Percentiles rank a stretch among this genome's conserved stretches.
phyloP scores from a whole-genome alignment of 805 yeast species.

The Cyberlindnera mrakii region DNA sequence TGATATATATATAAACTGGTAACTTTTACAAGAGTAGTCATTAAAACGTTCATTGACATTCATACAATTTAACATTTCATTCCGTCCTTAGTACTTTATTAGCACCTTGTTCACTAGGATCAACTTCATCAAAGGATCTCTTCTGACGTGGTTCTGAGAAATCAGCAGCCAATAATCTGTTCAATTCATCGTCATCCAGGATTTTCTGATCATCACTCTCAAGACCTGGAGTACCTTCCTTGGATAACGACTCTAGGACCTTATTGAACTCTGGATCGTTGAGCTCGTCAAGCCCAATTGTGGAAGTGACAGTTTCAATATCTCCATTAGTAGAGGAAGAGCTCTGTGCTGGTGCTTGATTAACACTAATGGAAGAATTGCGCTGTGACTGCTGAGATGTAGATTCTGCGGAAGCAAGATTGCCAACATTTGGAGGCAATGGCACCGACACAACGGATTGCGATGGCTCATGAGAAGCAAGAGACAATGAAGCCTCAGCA shows the following conservation, averaged over 20 bases:
- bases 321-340: too few relatives aligned
- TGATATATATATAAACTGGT: too few relatives aligned
- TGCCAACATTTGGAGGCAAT: too few relatives aligned
- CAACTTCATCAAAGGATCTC: conserved; percentile 10
- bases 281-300: conserved; percentile 7
- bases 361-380: too few relatives aligned
- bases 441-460: too few relatives aligned
- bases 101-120: neutral
- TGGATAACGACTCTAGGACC: conserved; percentile 22
- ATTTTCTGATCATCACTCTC: conserved; percentile 5
- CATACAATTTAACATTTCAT: neutral
- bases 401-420: too few relatives aligned
- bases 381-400: too few relatives aligned
- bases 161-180: conserved; percentile 18
- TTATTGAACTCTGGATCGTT: conserved; percentile 23
- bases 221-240: conserved; percentile 23
- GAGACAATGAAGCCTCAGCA: too few relatives aligned
- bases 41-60: neutral
- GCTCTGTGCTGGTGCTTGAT: too few relatives aligned
- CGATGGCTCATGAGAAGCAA: too few relatives aligned
- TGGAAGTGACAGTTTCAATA: neutral
- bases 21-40: too few relatives aligned
- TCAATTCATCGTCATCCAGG: conserved; percentile 23
- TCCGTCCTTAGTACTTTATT: conserved; percentile 6
- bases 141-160: conserved; percentile 8